Evolutionary conservation across 2,329 filamentous ascomycete genomes (phyloP).

Genomic region (Purpureocillium takamizusanense): DNA sequence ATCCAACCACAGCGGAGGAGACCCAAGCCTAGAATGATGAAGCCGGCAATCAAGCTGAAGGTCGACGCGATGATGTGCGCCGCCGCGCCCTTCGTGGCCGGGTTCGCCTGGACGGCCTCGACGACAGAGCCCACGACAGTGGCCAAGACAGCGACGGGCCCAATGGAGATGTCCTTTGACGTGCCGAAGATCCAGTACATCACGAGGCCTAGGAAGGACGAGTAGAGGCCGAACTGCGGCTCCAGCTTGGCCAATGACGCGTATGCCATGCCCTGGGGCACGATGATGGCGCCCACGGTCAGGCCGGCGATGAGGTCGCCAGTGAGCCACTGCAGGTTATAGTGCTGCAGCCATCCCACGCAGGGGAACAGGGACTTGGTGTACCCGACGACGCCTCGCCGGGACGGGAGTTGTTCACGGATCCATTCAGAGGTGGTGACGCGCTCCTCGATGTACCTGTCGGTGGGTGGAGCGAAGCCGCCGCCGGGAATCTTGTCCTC

Average conservation of each 20-base stretch:
- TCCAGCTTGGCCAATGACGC: constrained; percentile 73
- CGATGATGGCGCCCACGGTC: constrained; percentile 59
- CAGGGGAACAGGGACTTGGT: constrained; percentile 74
- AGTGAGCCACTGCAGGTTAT: constrained; percentile 81
- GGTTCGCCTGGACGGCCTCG: constrained; percentile 43
- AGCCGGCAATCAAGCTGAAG: constrained; percentile 68
- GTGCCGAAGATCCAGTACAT: constrained; percentile 98
- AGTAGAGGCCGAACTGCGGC: constrained; percentile 71
- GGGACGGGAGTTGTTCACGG: constrained; percentile 49
- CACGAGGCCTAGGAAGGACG: constrained; percentile 90
- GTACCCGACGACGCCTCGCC: constrained; percentile 49
- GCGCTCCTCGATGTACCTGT: constrained; percentile 75
- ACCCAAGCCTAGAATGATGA: constrained; percentile 70
- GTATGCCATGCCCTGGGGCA: constrained; percentile 97
- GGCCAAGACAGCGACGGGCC: constrained; percentile 92
- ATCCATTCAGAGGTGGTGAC: constrained; percentile 71
- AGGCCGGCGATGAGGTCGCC: constrained; percentile 78
- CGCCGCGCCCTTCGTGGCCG: constrained; percentile 42
- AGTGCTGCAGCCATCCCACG: constrained; percentile 75
- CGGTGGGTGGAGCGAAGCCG: constrained; percentile 70
- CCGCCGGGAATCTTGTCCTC: constrained; percentile 60
- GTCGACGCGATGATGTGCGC: constrained; percentile 66
- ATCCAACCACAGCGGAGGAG: constrained; percentile 78
- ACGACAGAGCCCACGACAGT: constrained; percentile 82
- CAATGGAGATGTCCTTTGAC: constrained; percentile 97